Evolutionary conservation across 345 rosid species (phyloP).

Genomic region (Salix suchowensis): DNA sequence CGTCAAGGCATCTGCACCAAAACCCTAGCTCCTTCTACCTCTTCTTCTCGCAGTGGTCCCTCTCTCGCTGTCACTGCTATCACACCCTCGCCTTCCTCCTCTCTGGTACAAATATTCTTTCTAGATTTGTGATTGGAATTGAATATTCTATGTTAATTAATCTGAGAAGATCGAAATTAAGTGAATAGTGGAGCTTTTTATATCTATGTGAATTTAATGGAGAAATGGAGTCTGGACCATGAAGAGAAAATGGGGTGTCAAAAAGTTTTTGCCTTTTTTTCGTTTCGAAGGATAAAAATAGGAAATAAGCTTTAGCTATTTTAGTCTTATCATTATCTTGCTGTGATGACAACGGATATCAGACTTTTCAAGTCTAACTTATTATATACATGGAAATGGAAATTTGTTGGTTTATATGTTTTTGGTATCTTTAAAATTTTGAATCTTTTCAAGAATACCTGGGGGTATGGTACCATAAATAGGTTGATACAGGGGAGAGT

Average conservation of each 20-base stretch:
- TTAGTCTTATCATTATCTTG: no score
- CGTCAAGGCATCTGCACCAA: conserved; percentile 79
- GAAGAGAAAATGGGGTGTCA: no score
- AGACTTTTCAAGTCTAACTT: no score
- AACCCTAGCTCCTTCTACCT: conserved; percentile 52
- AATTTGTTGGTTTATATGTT: no score
- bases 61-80: conserved; percentile 55
- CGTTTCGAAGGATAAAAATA: not conserved
- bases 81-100: conserved; percentile 48
- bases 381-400: not conserved
- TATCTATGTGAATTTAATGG: no score
- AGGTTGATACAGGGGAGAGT: not conserved
- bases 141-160: not conserved
- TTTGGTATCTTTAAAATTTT: not conserved
- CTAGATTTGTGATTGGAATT: not conserved
- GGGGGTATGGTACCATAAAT: not conserved
- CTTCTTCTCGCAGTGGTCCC: conserved; percentile 45
- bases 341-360: no score
- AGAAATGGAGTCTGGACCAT: no score
- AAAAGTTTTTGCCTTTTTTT: not conserved
- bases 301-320: no score
- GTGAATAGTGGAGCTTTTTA: no score
- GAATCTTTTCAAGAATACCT: not conserved
- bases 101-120: conserved; percentile 43
- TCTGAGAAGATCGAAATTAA: no score